A percentile compares a stretch with the other conserved stretches of the same genome.
Conservation (phyloP, 305 asterid species). For the Stenogyne calaminthoides region DNA sequence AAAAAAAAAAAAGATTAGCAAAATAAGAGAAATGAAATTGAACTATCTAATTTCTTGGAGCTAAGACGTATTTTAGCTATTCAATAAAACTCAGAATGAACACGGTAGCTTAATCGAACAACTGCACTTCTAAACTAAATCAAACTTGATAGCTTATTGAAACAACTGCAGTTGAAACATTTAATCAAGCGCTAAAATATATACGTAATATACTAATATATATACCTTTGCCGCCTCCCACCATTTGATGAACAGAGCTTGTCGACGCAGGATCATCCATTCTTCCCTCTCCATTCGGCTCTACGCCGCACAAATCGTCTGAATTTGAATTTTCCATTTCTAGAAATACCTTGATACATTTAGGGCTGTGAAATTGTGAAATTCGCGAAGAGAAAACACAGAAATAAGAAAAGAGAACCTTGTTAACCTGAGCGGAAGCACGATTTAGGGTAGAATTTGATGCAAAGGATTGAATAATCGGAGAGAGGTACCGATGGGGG, state of each 20-base stretch:
- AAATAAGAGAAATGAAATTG: not conserved
- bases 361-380: not conserved
- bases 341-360: slow-evolving; percentile 1
- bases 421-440: slow-evolving; percentile 15
- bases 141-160: slow-evolving; percentile 6
- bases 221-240: slow-evolving; percentile 87
- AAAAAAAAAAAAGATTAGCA: not conserved
- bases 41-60: slow-evolving; percentile 1
- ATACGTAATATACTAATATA: slow-evolving; percentile 8
- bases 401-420: not conserved
- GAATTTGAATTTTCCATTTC: slow-evolving; percentile 66
- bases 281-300: slow-evolving; percentile 52
- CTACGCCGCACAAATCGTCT: slow-evolving; percentile 58
- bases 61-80: not conserved
- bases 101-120: not conserved
- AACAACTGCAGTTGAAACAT: slow-evolving; percentile 16
- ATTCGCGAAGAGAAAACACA: not conserved
- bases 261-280: slow-evolving; percentile 50
- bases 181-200: not conserved
- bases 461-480: not conserved
- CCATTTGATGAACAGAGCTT: slow-evolving; percentile 74
- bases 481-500: not conserved
- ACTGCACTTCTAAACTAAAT: slow-evolving; percentile 23
- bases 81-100: slow-evolving; percentile 8
- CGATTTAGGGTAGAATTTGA: not conserved